phyloP scores from a whole-genome alignment of 169 alveolate genomes.

The Perkinsus olseni region DNA sequence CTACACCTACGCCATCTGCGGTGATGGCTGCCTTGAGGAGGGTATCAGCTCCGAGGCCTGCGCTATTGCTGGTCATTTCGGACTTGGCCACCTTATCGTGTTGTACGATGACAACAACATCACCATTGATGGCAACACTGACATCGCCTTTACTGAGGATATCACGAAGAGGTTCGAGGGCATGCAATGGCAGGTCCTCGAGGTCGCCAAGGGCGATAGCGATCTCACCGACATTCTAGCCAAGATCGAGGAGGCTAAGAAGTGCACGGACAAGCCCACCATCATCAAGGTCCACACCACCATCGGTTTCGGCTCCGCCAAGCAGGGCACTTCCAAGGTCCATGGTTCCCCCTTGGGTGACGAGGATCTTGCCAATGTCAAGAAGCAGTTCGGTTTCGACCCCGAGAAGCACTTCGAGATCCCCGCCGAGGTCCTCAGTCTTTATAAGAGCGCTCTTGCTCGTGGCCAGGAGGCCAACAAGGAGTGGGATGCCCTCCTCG shows the following conservation, averaged over 20 bases:
- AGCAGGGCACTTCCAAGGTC: slow-evolving; percentile 57
- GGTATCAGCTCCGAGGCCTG: slow-evolving; percentile 63
- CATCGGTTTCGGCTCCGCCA: slow-evolving; percentile 53
- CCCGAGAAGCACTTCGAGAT: slow-evolving; percentile 49
- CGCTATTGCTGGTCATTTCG: slow-evolving; percentile 61
- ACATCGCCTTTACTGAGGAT: slow-evolving; percentile 50
- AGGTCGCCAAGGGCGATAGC: slow-evolving; percentile 20
- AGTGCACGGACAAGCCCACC: slow-evolving; percentile 52
- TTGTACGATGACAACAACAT: slow-evolving; percentile 57
- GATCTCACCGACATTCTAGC: slow-evolving; percentile 15
- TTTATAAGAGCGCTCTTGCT: neutral
- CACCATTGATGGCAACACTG: slow-evolving; percentile 59
- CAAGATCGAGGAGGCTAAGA: slow-evolving; percentile 50
- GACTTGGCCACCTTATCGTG: slow-evolving; percentile 51
- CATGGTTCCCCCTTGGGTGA: slow-evolving; percentile 64
- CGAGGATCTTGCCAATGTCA: slow-evolving; percentile 51
- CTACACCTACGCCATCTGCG: slow-evolving; percentile 45
- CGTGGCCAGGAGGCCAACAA: slow-evolving; percentile 7
- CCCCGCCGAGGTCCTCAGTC: slow-evolving; percentile 14
- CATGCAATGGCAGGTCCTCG: slow-evolving; percentile 48
- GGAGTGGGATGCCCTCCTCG: slow-evolving; percentile 41
- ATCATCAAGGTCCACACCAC: slow-evolving; percentile 50
- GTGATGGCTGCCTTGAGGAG: slow-evolving; percentile 71
- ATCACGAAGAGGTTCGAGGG: slow-evolving; percentile 41
- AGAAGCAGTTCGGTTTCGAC: slow-evolving; percentile 39